phyloP scores from a whole-genome alignment of 495 filamentous ascomycete genomes.

The Aspergillus ostianus region DNA sequence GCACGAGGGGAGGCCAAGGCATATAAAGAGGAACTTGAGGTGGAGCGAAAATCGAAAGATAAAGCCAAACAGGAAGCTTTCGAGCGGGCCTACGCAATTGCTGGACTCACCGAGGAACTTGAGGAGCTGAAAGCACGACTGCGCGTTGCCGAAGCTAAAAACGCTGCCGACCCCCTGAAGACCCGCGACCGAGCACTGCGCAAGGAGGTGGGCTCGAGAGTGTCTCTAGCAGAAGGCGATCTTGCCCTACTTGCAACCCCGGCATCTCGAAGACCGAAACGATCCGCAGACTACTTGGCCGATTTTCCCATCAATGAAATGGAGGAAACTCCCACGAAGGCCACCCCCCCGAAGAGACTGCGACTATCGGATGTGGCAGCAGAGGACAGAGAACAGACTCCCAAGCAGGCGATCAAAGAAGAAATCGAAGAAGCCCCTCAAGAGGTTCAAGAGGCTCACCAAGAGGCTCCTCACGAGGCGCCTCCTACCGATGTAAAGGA shows the following conservation, averaged over 20 bases:
- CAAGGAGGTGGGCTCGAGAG: conserved; percentile 25
- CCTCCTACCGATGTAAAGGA: neutral
- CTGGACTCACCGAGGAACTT: conserved; percentile 71
- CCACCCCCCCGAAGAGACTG: conserved; percentile 63
- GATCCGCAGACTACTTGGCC: conserved; percentile 62
- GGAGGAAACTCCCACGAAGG: conserved; percentile 48
- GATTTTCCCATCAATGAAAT: conserved; percentile 36
- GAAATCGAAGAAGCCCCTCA: conserved; percentile 9
- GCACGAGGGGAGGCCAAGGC: conserved; percentile 52
- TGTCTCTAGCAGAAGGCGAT: conserved; percentile 38
- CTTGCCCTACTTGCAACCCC: conserved; percentile 32
- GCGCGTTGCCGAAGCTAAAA: conserved; percentile 65
- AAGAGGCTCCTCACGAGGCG: no score
- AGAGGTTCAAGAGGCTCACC: no score
- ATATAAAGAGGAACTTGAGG: conserved; percentile 52
- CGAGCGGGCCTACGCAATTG: conserved; percentile 67
- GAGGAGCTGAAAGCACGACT: conserved; percentile 61
- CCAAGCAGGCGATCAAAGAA: conserved; percentile 25
- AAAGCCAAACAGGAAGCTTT: conserved; percentile 75
- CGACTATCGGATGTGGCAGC: conserved; percentile 50
- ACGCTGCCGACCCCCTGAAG: conserved; percentile 31
- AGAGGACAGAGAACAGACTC: conserved; percentile 26
- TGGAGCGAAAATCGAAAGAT: conserved; percentile 49
- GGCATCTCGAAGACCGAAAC: conserved; percentile 40
- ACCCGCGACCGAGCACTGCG: conserved; percentile 30